Base-by-base conservation (phyloP, 1,139 yeast genomes). In the Candida labiduridarum region DNA sequence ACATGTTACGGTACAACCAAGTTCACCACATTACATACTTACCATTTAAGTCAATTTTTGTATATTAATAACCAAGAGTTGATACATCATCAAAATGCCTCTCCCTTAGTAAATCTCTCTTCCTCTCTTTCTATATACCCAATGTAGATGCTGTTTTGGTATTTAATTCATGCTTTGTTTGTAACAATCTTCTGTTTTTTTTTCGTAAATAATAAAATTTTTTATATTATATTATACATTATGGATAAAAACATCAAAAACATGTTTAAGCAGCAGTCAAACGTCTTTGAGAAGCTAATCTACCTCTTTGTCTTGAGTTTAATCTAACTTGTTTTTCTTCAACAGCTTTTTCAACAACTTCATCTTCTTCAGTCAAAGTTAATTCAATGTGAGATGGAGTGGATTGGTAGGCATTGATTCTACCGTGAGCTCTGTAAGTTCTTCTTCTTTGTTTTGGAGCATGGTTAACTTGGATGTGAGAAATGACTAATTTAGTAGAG, bases 341-440 rank as follows among this genome's bases (percentile, higher is more conserved):
- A 70, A 82, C 78, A 70, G 98, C 92, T 87, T 94, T 94, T 72
- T 87, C 92, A 75, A 94, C 92, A 72, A 82, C 84, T 80, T 91
- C 98, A 67, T 82, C 94, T 79, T 87, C 90, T 85, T 95, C 99
- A 71, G 97, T 87, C 71, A 95, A 83, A 74, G 90, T 87, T 76
- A 95, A 82, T 85, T 95, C 99, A 76, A 95, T 92, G 89, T 95
- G 99, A 72, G 96, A 91, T 75, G 99, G 99, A 70, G 92, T 84
- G 59, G 97, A 89, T 83, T 90, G 95, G 92, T 90, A 94, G 69
- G 97, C 96, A 82, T 92, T 94, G 78, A 91, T 89, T 87, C 98
- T 92, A 89, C 99, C 99, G 87, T 94, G 99, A 71, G 99, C 99
- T 87, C 99, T 94, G 97, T 84, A 95, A 74, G 99, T 94, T 84